A percentile compares a stretch with the other conserved stretches of the same genome.
Evolutionary conservation across 2,329 filamentous ascomycete species (phyloP).

Genomic region (Hyphodiscus sp.): DNA sequence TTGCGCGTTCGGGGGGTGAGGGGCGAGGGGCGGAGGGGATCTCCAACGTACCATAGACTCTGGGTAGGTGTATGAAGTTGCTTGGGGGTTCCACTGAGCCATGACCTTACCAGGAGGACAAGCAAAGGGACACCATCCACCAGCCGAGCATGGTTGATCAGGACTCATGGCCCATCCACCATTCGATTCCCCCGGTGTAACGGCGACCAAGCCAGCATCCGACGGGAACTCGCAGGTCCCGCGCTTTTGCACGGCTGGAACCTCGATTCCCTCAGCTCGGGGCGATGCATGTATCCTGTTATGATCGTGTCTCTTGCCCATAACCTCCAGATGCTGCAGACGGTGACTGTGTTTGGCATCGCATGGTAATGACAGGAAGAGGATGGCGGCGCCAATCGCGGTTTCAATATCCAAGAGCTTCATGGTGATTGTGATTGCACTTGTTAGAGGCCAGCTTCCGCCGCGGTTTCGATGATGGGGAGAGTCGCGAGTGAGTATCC

Average conservation of each 20-base stretch:
- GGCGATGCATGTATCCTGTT: constrained; percentile 21
- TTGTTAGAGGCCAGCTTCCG: constrained; percentile 4
- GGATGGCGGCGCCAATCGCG: constrained; percentile 42
- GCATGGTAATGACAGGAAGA: constrained; percentile 36
- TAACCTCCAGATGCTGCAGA: constrained; percentile 22
- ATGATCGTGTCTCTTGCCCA: constrained; percentile 24
- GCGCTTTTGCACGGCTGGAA: constrained; percentile 21
- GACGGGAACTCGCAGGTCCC: constrained; percentile 57
- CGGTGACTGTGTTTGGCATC: constrained; percentile 22
- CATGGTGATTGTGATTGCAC: constrained; percentile 36
- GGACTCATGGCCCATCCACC: constrained; percentile 77
- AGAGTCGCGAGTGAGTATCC: neutral
- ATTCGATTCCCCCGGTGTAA: constrained; percentile 60
- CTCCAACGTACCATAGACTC: constrained; percentile 58
- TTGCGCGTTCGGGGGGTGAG: neutral
- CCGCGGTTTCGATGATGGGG: neutral
- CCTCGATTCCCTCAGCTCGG: constrained; percentile 14
- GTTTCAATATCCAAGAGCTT: constrained; percentile 45
- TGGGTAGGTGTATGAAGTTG: constrained; percentile 60
- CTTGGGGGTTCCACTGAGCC: constrained; percentile 70
- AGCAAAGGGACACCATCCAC: constrained; percentile 68
- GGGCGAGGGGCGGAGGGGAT: no score
- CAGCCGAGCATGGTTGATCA: constrained; percentile 60
- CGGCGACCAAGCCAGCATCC: constrained; percentile 57
- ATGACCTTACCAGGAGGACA: constrained; percentile 71